Percentiles rank a stretch among this genome's conserved stretches.
Evolutionary conservation across 2,329 filamentous ascomycete species (phyloP).

Genomic region (Colletotrichum sp.): DNA sequence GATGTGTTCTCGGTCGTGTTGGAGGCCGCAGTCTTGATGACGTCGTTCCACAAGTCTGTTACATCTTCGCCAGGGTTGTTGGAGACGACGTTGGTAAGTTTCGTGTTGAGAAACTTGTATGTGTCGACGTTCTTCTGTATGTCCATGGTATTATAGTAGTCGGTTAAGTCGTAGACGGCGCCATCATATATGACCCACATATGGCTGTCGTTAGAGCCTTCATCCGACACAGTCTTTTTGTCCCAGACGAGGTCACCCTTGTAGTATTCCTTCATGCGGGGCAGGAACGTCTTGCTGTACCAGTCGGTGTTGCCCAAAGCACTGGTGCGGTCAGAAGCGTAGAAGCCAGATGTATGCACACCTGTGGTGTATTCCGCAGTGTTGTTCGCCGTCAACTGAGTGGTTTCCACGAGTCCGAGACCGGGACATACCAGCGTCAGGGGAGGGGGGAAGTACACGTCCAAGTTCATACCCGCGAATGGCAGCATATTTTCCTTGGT

Average conservation of each 20-base stretch:
- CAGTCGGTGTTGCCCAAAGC: constrained; percentile 69
- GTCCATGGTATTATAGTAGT: constrained; percentile 84
- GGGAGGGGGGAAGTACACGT: constrained; percentile 85
- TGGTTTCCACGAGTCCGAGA: constrained; percentile 64
- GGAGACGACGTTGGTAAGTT: constrained; percentile 71
- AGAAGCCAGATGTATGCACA: constrained; percentile 72
- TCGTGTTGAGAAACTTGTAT: constrained; percentile 75
- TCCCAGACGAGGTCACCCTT: constrained; percentile 85
- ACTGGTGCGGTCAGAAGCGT: constrained; percentile 59
- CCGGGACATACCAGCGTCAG: constrained; percentile 76
- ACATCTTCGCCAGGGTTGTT: constrained; percentile 83
- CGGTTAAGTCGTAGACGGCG: constrained; percentile 84
- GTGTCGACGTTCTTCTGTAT: constrained; percentile 53
- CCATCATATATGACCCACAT: constrained; percentile 81
- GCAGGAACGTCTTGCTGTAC: constrained; percentile 78
- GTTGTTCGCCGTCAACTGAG: constrained; percentile 66
- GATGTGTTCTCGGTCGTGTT: constrained; percentile 55
- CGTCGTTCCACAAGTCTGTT: constrained; percentile 64
- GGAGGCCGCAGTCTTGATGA: constrained; percentile 49
- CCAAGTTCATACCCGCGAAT: constrained; percentile 79
- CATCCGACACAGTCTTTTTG: constrained; percentile 57
- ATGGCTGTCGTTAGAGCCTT: constrained; percentile 71
- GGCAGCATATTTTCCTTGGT: constrained; percentile 71
- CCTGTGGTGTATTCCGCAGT: constrained; percentile 61
- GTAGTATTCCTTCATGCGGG: constrained; percentile 82